Evolutionary conservation across 345 rosid species (phyloP), one percentile per base, ranked within the genome.

Genomic region (Brassica cretica): DNA sequence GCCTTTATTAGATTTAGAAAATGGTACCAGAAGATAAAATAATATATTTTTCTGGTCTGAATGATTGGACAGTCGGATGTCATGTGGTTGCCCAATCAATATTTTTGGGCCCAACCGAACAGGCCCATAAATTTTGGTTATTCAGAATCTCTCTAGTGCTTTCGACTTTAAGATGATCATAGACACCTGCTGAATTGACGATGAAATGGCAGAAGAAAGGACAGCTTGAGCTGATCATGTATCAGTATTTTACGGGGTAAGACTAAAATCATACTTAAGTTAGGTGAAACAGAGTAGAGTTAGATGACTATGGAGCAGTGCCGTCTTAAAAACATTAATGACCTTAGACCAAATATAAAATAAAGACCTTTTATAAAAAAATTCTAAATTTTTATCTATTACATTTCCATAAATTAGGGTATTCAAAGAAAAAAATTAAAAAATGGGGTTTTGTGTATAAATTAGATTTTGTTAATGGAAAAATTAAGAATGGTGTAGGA

Each of bases 1-100:
- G 71, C 58, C n/a, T 46, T 44, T 29, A 27, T 27, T 27, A 62
- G 79, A 75, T 75, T 78, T 62, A 64, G 71, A 64, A 64, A 64
- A 30, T 51, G 58, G 58, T 19, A 79, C 68, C 78, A 44, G 19
- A 56, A 15, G 19, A 70, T 24, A 35, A 15, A 51, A 51, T 51
- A 15, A 51, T 51, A 51, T n/a, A 11, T 15, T 51, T 51, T 14
- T 51, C 4, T 41, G 9, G 58, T 51, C 58, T 15, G 58, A 51
- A 51, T 51, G 19, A 51, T 51, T 51, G 56, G 55, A 46, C 16
- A 14, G 55, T 12, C 15, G 12, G 55, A 46, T 12, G 55, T 14
- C 55, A 46, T 14, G 55, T 41, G 1, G 49, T 41, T 39, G n/a
- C 5, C 49, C 1, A 4, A 41, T 10, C 5, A 10, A 10, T 41